Conservation (phyloP, 176 grass and related monocot genomes). For the Oryza nivara region DNA sequence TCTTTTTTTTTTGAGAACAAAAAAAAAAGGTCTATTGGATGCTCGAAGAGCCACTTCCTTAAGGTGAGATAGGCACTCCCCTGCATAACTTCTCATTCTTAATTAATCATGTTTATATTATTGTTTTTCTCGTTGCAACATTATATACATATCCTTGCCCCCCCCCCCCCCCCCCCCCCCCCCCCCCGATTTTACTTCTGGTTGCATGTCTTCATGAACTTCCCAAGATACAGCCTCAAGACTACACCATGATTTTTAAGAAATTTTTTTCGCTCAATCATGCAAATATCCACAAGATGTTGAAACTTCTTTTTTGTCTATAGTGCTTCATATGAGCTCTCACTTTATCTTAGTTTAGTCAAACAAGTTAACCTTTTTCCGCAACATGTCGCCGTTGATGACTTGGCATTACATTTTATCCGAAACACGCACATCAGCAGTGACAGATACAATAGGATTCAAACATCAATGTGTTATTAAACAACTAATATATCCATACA, state of each 20-base stretch:
- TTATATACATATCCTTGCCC: neutral
- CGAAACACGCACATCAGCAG: neutral
- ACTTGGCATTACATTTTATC: neutral
- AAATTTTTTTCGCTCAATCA: neutral
- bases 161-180: too few species aligned
- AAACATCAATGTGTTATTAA: neutral
- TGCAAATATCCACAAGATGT: constrained; percentile 8
- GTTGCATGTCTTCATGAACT: constrained; percentile 20
- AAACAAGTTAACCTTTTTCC: constrained; percentile 11
- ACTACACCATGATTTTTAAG: neutral
- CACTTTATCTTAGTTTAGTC: neutral
- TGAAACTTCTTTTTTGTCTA: constrained; percentile 9
- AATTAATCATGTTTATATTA: neutral
- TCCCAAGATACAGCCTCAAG: constrained; percentile 19
- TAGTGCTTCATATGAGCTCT: neutral
- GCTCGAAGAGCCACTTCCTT: constrained; percentile 27
- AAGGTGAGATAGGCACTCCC: neutral
- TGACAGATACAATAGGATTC: neutral
- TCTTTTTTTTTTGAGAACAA: neutral
- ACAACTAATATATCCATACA: neutral
- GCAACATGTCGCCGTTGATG: neutral
- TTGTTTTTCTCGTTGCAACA: neutral
- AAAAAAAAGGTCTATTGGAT: constrained; percentile 22
- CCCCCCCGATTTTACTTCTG: neutral
- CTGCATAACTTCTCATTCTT: neutral